Base-by-base conservation (phyloP, 805 yeast species). In the Lipomyces sp. region DNA sequence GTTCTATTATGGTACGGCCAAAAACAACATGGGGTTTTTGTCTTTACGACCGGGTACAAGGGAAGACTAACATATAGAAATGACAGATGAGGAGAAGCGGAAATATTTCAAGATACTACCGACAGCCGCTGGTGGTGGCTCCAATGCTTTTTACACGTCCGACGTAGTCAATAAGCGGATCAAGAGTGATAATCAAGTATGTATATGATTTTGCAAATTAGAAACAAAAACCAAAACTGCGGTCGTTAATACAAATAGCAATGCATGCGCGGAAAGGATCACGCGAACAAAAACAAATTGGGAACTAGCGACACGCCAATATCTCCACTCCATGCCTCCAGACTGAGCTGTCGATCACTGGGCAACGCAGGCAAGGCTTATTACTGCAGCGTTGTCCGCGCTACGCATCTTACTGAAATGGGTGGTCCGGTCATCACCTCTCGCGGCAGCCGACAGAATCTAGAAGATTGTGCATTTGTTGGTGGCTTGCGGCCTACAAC, bases 31-130 rank as follows among this genome's bases (percentile, higher is more conserved):
- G 1, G 24, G 24, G 24, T 1, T 24, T 24, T 24, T 24, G 24
- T 24, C 24, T 1, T 24, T 24, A 24, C 24, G 24, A 24, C 24
- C 24, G 24, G 24, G 24, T 24, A 24, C 24, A 24, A 24, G 24
- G 24, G 24, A 24, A 24, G 24, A 24, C 24, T 24, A 24, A 24
- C 24, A 24, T 24, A 24, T 24, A 24, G 24, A 24, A 24, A 24
- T 24, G 24, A 24, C 42, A 65, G 70, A 66, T 37, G 62, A 60
- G 58, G 75, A 69, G 24, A 65, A 74, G 37, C 63, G 71, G 58
- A 64, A 73, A 54, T 74, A 74, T 61, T 74, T 74, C 62, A 66
- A 69, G 57, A 67, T 74, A 6, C 39, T 69, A 30, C 61, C 71
- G 24, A 69, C 56, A 39, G 73, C 75, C 1, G 64, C 75, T 1